These are phyloP conservation scores for Moricandia arvensis DNA, from an alignment of 345 rosid genomes.

Conservation along the genomic window DNA sequence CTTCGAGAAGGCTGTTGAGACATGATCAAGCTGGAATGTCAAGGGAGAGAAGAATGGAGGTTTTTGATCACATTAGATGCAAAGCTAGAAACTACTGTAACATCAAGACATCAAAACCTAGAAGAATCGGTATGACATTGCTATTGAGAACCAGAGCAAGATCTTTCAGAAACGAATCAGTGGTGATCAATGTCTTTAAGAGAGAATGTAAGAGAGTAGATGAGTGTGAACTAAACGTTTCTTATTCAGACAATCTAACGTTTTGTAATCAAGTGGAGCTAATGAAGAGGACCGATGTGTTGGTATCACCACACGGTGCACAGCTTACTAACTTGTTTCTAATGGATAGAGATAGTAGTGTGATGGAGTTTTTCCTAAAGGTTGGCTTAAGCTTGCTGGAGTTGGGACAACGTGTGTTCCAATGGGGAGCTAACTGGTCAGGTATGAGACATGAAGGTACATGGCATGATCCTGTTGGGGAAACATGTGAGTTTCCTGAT, in stretches of 20 bases:
- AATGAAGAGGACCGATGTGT: slow-evolving; percentile 63
- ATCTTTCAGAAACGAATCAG: slow-evolving; percentile 62
- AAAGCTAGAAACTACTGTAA: slow-evolving; percentile 57
- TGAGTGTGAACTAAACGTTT: slow-evolving; percentile 64
- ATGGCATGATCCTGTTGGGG: slow-evolving; percentile 73
- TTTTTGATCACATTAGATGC: slow-evolving; percentile 57
- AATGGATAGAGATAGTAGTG: slow-evolving; percentile 69
- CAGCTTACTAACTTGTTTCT: slow-evolving; percentile 78
- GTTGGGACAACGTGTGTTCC: slow-evolving; percentile 72
- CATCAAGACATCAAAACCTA: slow-evolving; percentile 30
- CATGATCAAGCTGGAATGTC: slow-evolving; percentile 83
- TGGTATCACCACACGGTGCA: slow-evolving; percentile 72
- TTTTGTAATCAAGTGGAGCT: slow-evolving; percentile 75
- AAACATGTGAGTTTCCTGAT: slow-evolving; percentile 51
- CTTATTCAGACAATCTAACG: slow-evolving; percentile 57
- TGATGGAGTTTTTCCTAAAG: slow-evolving; percentile 78
- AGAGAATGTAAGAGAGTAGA: slow-evolving; percentile 53
- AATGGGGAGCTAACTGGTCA: slow-evolving; percentile 78
- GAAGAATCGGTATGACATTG: slow-evolving; percentile 55
- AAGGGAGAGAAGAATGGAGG: slow-evolving; percentile 58
- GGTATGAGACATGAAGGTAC: slow-evolving; percentile 72
- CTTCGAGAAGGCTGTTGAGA: slow-evolving; percentile 73
- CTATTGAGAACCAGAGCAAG: slow-evolving; percentile 72
- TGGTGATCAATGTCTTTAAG: slow-evolving; percentile 44
- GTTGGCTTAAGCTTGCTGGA: slow-evolving; percentile 74